phyloP scores from a whole-genome alignment of 2,329 filamentous ascomycete species.

The Colletotrichum paranaense region DNA sequence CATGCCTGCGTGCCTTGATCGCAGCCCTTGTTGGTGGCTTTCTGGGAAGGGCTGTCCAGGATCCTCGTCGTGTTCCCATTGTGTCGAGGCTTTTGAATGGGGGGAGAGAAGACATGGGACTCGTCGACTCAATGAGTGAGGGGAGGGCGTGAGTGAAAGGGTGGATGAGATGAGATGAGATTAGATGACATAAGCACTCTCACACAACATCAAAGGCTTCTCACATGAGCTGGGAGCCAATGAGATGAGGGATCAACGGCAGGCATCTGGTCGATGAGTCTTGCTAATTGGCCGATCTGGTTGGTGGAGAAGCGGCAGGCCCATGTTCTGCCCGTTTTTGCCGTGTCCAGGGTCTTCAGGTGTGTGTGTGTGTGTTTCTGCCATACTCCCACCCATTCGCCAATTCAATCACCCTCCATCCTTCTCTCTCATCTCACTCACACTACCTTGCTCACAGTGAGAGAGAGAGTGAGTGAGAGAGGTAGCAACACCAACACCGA shows the following conservation, averaged over 20 bases:
- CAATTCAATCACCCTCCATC: not conserved
- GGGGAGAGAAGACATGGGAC: too few relatives aligned
- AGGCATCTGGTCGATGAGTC: slow-evolving; percentile 22
- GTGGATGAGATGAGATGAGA: not conserved
- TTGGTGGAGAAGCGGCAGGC: not conserved
- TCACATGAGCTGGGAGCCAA: slow-evolving; percentile 21
- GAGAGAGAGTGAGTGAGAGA: not conserved
- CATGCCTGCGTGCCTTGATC: not conserved
- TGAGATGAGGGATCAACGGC: slow-evolving; percentile 25
- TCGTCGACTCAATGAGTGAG: too few relatives aligned
- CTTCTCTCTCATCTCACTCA: not conserved
- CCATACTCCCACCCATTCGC: not conserved
- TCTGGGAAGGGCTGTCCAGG: not conserved
- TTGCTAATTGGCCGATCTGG: slow-evolving; percentile 7
- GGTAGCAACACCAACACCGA: not conserved
- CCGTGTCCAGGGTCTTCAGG: not conserved
- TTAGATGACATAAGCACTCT: slow-evolving; percentile 11
- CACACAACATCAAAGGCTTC: not conserved
- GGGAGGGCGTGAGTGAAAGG: not conserved
- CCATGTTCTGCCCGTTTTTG: not conserved
- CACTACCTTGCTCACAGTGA: not conserved
- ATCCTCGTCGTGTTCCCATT: not conserved
- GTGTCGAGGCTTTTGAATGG: not conserved
- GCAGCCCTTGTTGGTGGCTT: slow-evolving; percentile 2
- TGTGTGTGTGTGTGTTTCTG: not conserved